phyloP scores from a whole-genome alignment of 2,329 filamentous ascomycete species.

The Pseudocercospora pini-densiflorae region DNA sequence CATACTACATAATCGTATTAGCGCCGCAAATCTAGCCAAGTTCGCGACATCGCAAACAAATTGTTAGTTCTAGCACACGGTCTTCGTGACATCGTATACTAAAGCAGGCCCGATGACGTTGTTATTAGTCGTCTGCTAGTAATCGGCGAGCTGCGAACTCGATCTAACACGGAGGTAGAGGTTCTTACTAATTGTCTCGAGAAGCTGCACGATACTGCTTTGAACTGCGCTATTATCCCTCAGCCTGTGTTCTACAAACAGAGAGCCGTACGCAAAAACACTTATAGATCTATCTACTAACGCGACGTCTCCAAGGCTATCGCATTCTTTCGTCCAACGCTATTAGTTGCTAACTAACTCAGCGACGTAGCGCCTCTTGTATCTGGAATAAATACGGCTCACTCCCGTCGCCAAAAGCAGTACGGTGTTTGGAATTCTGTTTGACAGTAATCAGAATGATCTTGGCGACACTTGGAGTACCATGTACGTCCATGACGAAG shows the following conservation, averaged over 20 bases:
- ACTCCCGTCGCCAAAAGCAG: not conserved
- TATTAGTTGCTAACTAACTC: not conserved
- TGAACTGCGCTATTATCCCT: constrained; percentile 8
- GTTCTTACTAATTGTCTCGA: constrained; percentile 9
- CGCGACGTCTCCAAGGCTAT: not conserved
- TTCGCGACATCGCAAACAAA: too few relatives aligned
- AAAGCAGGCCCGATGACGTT: not conserved
- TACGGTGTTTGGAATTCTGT: not conserved
- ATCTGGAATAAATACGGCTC: not conserved
- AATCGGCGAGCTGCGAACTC: not conserved
- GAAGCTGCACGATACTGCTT: constrained; percentile 4
- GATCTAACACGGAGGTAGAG: not conserved
- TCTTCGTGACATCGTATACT: not conserved
- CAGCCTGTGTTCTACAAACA: constrained; percentile 11
- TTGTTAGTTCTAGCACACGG: too few relatives aligned
- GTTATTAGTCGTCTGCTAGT: not conserved
- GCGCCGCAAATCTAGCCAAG: too few relatives aligned
- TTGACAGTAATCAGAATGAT: constrained; percentile 1
- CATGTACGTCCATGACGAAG: constrained; percentile 14
- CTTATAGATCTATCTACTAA: not conserved
- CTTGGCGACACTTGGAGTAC: constrained; percentile 10
- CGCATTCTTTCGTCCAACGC: not conserved
- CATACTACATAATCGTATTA: too few relatives aligned
- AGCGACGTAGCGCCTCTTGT: not conserved
- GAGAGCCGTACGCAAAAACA: constrained; percentile 1